Evolutionary conservation across 2,329 filamentous ascomycete species (phyloP).

Genomic region (Pseudofabraea citricarpa): DNA sequence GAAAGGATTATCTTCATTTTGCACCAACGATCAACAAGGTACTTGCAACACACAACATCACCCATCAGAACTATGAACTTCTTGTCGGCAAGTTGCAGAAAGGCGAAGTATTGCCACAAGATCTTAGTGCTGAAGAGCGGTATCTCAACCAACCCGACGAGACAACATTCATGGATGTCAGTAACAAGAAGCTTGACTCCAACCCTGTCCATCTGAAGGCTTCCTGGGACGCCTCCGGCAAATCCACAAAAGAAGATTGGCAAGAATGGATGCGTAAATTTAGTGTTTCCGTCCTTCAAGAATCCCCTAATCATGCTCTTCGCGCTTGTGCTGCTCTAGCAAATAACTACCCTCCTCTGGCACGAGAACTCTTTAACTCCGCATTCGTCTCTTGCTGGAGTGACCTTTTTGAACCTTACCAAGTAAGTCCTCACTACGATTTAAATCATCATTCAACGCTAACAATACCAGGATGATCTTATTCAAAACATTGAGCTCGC

Average conservation of each 20-base stretch:
- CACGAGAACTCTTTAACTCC: constrained; percentile 94
- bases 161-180: constrained; percentile 73
- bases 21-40: constrained; percentile 90
- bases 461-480: constrained; percentile 62
- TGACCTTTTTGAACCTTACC: constrained; percentile 92
- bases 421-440: constrained; percentile 37
- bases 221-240: constrained; percentile 95
- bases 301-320: constrained; percentile 93
- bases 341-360: constrained; percentile 85
- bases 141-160: constrained; percentile 79
- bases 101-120: constrained; percentile 90
- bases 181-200: constrained; percentile 90
- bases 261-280: constrained; percentile 98
- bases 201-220: constrained; percentile 96
- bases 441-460: no score
- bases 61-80: constrained; percentile 87
- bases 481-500: constrained; percentile 94
- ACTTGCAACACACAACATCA: constrained; percentile 72
- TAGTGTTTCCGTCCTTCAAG: constrained; percentile 89
- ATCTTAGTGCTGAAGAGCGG: constrained; percentile 80
- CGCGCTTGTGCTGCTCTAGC: constrained; percentile 89
- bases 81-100: constrained; percentile 91
- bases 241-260: constrained; percentile 98
- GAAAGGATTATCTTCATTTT: constrained; percentile 92
- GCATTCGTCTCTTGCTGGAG: constrained; percentile 99